phyloP scores from a whole-genome alignment of 2,329 filamentous ascomycete genomes.

The Ceratocystis smalleyi region DNA sequence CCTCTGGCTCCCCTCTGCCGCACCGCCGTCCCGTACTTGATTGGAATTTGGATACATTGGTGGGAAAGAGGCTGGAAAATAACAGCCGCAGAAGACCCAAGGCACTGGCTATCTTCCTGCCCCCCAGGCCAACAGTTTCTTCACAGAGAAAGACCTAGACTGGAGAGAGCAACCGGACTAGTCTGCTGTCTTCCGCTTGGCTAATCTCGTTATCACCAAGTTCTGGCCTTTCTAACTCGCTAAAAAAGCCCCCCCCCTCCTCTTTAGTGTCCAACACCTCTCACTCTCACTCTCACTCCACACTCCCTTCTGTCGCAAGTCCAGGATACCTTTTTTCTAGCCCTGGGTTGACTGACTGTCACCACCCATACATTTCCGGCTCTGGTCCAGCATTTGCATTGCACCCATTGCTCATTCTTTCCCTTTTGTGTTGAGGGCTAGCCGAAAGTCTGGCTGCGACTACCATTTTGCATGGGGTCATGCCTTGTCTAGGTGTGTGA shows the following conservation, averaged over 20 bases:
- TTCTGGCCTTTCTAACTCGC: not conserved
- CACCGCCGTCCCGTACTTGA: not conserved
- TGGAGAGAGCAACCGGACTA: not conserved
- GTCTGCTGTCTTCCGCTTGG: not conserved
- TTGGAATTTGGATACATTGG: not conserved
- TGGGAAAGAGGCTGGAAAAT: not conserved
- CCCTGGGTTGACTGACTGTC: not conserved
- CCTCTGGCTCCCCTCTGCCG: not conserved
- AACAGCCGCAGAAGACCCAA: not conserved
- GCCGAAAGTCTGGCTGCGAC: not conserved
- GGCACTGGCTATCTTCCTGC: not conserved
- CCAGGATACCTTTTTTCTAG: not conserved
- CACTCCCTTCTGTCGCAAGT: not conserved
- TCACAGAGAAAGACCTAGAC: not conserved
- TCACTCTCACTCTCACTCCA: not conserved
- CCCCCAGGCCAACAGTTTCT: not conserved
- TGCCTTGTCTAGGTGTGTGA: constrained; percentile 15
- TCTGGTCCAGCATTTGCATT: not conserved
- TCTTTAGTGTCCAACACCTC: not conserved
- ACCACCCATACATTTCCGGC: not conserved
- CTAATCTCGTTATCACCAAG: not conserved
- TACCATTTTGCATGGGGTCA: constrained; percentile 1
- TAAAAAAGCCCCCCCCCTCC: not conserved
- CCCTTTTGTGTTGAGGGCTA: constrained; percentile 3
- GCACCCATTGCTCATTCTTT: not conserved